These are phyloP conservation scores for Erigeron canadensis DNA, from an alignment of 129 eudicot species.

Conservation along the genomic window DNA sequence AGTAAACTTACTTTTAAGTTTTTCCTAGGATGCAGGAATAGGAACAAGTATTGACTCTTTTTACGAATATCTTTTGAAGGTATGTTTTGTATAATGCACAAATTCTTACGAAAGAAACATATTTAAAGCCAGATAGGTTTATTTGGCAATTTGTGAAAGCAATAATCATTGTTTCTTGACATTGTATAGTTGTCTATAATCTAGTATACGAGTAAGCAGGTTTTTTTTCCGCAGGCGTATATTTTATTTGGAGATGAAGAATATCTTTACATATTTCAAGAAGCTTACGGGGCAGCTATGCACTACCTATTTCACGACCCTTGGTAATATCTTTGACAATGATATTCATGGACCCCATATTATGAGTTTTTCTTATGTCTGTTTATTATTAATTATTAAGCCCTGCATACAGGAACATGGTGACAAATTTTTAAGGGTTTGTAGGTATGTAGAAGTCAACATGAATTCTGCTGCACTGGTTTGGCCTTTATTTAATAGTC, in stretches of 20 bases:
- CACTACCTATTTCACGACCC: conserved; percentile 85
- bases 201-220: no score
- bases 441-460: conserved; percentile 97
- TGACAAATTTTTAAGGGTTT: conserved; percentile 28
- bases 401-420: conserved; percentile 24
- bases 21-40: conserved; percentile 93
- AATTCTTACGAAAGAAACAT: not conserved
- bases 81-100: conserved; percentile 24
- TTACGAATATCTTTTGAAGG: conserved; percentile 97
- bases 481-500: conserved; percentile 95
- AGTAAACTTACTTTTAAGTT: conserved; percentile 7
- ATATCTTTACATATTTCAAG: conserved; percentile 87
- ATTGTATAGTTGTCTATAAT: no score
- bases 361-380: conserved; percentile 7
- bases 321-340: conserved; percentile 47
- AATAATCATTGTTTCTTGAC: not conserved
- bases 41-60: conserved; percentile 99
- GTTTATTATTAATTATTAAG: not conserved
- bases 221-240: conserved; percentile 51
- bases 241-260: conserved; percentile 95
- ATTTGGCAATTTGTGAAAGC: not conserved
- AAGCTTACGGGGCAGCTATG: conserved; percentile 97
- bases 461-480: conserved; percentile 98
- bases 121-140: not conserved
- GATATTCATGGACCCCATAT: not conserved